Evolutionary conservation across 2,329 filamentous ascomycete species (phyloP).

Genomic region (Talaromyces marneffei): DNA sequence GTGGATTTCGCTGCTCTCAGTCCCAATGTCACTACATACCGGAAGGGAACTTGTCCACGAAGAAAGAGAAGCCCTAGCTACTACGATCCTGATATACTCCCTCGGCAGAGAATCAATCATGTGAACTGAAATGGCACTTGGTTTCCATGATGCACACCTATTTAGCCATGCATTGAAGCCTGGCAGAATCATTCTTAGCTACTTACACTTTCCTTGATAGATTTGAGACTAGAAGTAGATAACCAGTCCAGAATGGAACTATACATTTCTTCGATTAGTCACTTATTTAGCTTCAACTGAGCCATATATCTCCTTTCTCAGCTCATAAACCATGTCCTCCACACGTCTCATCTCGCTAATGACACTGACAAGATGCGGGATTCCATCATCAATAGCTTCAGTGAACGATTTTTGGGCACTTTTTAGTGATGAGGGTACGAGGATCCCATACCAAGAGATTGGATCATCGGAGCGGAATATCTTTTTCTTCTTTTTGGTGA

Average conservation of each 20-base stretch:
- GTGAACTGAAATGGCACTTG: slow-evolving; percentile 45
- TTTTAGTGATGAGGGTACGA: slow-evolving; percentile 42
- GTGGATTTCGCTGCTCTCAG: slow-evolving; percentile 2
- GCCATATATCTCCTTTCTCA: slow-evolving; percentile 23
- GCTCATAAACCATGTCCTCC: slow-evolving; percentile 33
- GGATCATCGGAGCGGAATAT: slow-evolving; percentile 36
- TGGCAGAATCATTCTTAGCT: slow-evolving; percentile 2
- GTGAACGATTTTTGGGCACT: slow-evolving; percentile 41
- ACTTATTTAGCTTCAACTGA: background rate
- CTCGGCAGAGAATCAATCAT: background rate
- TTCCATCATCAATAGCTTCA: slow-evolving; percentile 29
- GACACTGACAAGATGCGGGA: slow-evolving; percentile 35
- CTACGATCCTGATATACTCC: slow-evolving; percentile 11
- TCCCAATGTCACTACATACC: slow-evolving; percentile 8
- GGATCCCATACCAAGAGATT: slow-evolving; percentile 46
- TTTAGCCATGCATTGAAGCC: background rate
- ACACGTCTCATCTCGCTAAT: slow-evolving; percentile 36
- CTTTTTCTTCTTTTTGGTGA: slow-evolving; percentile 19
- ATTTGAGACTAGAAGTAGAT: background rate
- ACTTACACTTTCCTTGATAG: background rate
- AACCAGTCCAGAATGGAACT: background rate
- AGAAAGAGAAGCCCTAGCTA: slow-evolving; percentile 10
- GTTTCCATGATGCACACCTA: slow-evolving; percentile 61
- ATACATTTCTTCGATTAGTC: background rate
- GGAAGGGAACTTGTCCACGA: slow-evolving; percentile 8